Evolutionary conservation across 2,329 filamentous ascomycete species (phyloP), one percentile per base, ranked within the genome.

Genomic region (Chaetomiaceae sp.): DNA sequence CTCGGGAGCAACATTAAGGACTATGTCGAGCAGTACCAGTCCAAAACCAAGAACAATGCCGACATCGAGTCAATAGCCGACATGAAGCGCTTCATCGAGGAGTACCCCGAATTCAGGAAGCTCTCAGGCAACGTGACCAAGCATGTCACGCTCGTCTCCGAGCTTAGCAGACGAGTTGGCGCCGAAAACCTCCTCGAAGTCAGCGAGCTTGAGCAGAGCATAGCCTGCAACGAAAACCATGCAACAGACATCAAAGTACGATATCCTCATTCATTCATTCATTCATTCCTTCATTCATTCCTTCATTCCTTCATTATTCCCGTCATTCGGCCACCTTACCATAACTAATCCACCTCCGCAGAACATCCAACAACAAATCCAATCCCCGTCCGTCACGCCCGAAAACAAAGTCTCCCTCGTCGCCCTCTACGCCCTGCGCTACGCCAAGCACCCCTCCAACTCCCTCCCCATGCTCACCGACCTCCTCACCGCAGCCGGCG

Each of bases 1-100:
- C 78, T 99, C 5, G 91, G 94, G 10, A 88, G 92, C 36, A 96
- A 95, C 62, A 96, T 96, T 67, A 97, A 97, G 69, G 91, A 96
- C 52, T 99, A 99, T 63, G 94, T 99, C 51, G 91, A 96, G 66
- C 94, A 97, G 67, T 99, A 97, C 66, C 94, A 97, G 64, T 90
- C 88, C 11, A 96, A 95, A 69, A 96, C 92, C n/a, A 92, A 97
- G 66, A 96, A 87, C 63, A 96, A 86, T 63, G 89, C 90, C 67
- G 94, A 96, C 66, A 91, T 99, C 56, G 94, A 99, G 66, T 96
- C 92, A 14, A 97, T 99, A 66, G 80, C 87, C 51, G 94, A 99
- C 68, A 99, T 99, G 95, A 99, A 99, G 70, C 89, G 91, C 38
- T 99, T 99, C 64, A 95, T 99, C 51, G 94, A 99, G 70, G 94